Conservation (phyloP, 176 grass and related monocot genomes). For the Carex cristatella region DNA sequence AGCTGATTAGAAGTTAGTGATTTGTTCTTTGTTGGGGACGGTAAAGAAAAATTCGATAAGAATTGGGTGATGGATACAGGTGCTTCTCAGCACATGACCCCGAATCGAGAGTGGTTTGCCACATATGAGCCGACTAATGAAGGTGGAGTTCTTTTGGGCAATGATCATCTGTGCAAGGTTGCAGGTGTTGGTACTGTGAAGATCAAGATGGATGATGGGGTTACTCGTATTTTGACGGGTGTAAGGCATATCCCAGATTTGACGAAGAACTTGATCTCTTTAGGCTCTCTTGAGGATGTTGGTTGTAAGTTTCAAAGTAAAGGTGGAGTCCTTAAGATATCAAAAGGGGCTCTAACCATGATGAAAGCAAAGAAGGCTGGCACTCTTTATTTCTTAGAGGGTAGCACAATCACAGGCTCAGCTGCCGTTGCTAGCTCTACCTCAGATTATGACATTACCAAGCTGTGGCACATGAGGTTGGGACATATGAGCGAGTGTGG, state of each 20-base stretch:
- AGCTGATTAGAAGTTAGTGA: too few species aligned
- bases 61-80: too few species aligned
- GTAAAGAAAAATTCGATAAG: too few species aligned
- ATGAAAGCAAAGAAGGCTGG: background rate
- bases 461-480: background rate
- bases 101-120: too few species aligned
- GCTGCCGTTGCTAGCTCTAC: background rate
- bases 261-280: slow-evolving; percentile 8
- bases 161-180: background rate
- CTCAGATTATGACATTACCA: background rate
- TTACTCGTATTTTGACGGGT: background rate
- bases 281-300: slow-evolving; percentile 8
- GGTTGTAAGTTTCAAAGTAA: background rate
- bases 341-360: background rate
- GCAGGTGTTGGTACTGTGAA: background rate
- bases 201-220: background rate
- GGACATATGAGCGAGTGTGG: too few species aligned
- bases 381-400: background rate
- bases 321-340: too few species aligned
- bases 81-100: too few species aligned
- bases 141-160: background rate
- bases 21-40: too few species aligned
- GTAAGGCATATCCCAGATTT: background rate
- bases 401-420: background rate
- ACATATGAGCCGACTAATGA: background rate